These are phyloP conservation scores for Apiotrichum laibachii DNA, from an alignment of 1,284 basidiomycete genomes.

Conservation along the genomic window DNA sequence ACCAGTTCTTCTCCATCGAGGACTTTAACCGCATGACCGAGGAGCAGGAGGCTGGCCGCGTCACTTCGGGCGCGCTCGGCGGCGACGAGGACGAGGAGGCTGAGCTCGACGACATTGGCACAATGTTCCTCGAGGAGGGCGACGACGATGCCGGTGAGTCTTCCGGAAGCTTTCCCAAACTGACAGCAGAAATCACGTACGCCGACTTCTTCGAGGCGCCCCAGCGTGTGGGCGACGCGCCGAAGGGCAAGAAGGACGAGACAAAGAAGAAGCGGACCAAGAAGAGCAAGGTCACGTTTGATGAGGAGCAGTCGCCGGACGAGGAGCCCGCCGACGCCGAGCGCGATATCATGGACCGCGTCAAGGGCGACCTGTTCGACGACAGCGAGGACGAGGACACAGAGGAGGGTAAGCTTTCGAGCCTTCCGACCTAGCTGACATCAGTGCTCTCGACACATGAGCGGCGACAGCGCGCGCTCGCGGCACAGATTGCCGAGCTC, in stretches of 20 bases:
- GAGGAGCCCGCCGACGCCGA: conserved; percentile 37
- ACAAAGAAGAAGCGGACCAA: conserved; percentile 46
- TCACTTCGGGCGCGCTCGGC: conserved; percentile 61
- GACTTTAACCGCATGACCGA: conserved; percentile 86
- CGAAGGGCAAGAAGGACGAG: conserved; percentile 32
- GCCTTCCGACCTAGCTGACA: not conserved
- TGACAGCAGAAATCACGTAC: conserved; percentile 49
- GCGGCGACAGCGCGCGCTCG: conserved; percentile 54
- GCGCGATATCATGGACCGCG: conserved; percentile 52
- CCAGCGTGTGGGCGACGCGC: conserved; percentile 6
- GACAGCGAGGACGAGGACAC: conserved; percentile 54
- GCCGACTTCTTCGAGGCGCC: conserved; percentile 64
- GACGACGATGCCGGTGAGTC: conserved; percentile 47
- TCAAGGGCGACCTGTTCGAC: conserved; percentile 57
- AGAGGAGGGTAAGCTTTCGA: conserved; percentile 34
- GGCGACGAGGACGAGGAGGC: conserved; percentile 58
- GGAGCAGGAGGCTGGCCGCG: conserved; percentile 66
- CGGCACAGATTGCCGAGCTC: conserved; percentile 56
- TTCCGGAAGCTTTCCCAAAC: not conserved
- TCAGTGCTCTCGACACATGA: conserved; percentile 55
- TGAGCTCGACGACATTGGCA: conserved; percentile 50
- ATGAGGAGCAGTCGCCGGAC: conserved; percentile 31
- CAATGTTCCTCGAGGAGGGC: conserved; percentile 47
- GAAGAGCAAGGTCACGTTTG: conserved; percentile 45
- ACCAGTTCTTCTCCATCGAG: conserved; percentile 86